Base-by-base conservation (phyloP, 352 stramenopile genomes). In the Aphanomyces cochlioides region DNA sequence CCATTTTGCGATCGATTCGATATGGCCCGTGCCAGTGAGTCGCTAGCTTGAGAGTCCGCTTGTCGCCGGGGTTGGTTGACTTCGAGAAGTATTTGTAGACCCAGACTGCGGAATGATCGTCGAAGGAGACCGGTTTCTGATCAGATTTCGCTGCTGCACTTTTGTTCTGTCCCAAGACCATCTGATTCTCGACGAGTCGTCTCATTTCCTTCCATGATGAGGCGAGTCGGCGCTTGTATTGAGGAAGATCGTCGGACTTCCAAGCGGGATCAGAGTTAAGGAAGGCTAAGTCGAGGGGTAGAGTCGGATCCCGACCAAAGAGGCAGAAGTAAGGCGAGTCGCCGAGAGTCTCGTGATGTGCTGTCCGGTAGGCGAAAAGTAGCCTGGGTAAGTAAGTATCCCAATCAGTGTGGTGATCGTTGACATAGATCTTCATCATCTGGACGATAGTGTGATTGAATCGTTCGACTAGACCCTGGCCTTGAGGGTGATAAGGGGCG, bases 51-150 rank as follows among this genome's bases (percentile, higher is more conserved):
- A 1, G 8, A 8, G 50, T 58, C 50, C 50, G 50, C 1, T 58
- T n/a, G 50, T 58, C 50, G n/a, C 3, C n/a, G 8, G 50, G 50
- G 8, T 21, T 8, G 3, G 0, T 34, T 3, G 50, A 58, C 50
- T 10, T 58, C n/a, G 50, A 12, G 50, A 58, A 58, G 50, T 19
- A 58, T 58, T 58, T 58, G 8, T 58, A 58, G 8, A 58, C 50
- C 50, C 50, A 58, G 50, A 58, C 50, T 1, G 50, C 50, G 8
- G 50, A 28, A 2, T 58, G 50, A 1, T 58, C 50, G 50, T 19
- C 50, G n/a, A 21, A 58, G 13, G 28, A n/a, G 50, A 58, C 2
- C n/a, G 50, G 50, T 8, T 58, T 58, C 37, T 58, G 50, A 34
- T 19, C n/a, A 10, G 50, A 10, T 34, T 58, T 58, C n/a, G 50